Conservation (phyloP, 192 early-diverging fungal species). For the Coemansia reversa region DNA sequence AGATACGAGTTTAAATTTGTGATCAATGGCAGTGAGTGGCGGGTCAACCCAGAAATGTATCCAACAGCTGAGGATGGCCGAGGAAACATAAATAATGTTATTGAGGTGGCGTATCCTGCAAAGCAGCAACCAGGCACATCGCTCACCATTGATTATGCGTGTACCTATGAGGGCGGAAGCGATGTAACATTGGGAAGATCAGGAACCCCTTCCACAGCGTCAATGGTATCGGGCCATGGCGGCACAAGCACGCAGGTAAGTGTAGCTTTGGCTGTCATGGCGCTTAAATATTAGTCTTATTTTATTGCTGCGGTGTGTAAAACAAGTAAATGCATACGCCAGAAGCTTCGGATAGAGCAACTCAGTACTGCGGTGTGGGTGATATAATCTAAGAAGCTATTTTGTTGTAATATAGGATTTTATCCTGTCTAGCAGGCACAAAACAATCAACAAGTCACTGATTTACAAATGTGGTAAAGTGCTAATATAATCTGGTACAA, state of each 20-base stretch:
- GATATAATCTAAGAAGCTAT: no score
- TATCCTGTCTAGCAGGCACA: not conserved
- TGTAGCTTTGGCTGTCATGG: not conserved
- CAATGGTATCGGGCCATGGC: not conserved
- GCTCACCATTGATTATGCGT: slow-evolving; percentile 5
- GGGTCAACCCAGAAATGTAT: slow-evolving; percentile 25
- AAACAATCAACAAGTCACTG: not conserved
- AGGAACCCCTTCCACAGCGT: not conserved
- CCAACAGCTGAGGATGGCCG: slow-evolving; percentile 23
- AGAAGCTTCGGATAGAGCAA: no score
- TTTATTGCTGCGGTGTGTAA: no score
- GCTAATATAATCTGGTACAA: not conserved
- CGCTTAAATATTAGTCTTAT: no score
- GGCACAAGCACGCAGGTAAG: not conserved
- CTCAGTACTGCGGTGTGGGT: no score
- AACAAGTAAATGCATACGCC: no score
- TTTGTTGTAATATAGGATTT: not conserved
- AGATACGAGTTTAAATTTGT: slow-evolving; percentile 52
- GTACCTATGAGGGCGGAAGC: not conserved
- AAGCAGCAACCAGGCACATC: slow-evolving; percentile 1
- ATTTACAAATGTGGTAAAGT: not conserved
- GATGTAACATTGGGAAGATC: slow-evolving; percentile 7
- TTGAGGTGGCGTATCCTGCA: slow-evolving; percentile 12
- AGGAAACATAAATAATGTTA: slow-evolving; percentile 46
- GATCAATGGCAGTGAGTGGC: slow-evolving; percentile 41